These are phyloP conservation scores for Naematelia aurantialba DNA, from an alignment of 768 basidiomycete genomes.

Conservation along the genomic window DNA sequence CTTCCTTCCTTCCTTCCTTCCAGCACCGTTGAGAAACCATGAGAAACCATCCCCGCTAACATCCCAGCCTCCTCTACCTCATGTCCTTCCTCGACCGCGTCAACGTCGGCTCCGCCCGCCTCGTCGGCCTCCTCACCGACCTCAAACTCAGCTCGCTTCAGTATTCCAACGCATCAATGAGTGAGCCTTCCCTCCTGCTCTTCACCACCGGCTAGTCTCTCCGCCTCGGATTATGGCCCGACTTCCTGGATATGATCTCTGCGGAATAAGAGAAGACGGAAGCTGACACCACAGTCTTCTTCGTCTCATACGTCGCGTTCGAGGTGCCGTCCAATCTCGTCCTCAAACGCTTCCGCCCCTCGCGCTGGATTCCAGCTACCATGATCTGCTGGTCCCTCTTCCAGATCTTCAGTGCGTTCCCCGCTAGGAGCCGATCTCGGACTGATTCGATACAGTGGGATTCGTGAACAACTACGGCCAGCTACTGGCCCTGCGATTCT, in stretches of 20 bases:
- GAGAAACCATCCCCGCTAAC: neutral
- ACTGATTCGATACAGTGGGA: slow-evolving; percentile 34
- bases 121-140: slow-evolving; percentile 39
- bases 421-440: neutral
- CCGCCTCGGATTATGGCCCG: neutral
- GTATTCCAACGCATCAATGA: slow-evolving; percentile 44
- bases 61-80: slow-evolving; percentile 43
- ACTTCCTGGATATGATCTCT: neutral
- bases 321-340: slow-evolving; percentile 47
- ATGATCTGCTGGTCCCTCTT: slow-evolving; percentile 47
- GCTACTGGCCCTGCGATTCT: slow-evolving; percentile 45
- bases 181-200: slow-evolving; percentile 20
- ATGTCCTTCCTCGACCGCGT: slow-evolving; percentile 49
- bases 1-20: neutral
- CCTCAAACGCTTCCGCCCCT: slow-evolving; percentile 43
- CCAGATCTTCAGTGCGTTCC: slow-evolving; percentile 40
- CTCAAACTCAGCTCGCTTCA: slow-evolving; percentile 37
- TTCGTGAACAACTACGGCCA: slow-evolving; percentile 42
- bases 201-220: slow-evolving; percentile 30
- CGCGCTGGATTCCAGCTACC: slow-evolving; percentile 46
- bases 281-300: slow-evolving; percentile 34
- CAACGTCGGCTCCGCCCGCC: slow-evolving; percentile 45
- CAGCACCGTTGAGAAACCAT: neutral
- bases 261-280: too few relatives aligned
- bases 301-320: slow-evolving; percentile 47